These are phyloP conservation scores for Pholiota molesta DNA, from an alignment of 768 basidiomycete species.

Conservation along the genomic window DNA sequence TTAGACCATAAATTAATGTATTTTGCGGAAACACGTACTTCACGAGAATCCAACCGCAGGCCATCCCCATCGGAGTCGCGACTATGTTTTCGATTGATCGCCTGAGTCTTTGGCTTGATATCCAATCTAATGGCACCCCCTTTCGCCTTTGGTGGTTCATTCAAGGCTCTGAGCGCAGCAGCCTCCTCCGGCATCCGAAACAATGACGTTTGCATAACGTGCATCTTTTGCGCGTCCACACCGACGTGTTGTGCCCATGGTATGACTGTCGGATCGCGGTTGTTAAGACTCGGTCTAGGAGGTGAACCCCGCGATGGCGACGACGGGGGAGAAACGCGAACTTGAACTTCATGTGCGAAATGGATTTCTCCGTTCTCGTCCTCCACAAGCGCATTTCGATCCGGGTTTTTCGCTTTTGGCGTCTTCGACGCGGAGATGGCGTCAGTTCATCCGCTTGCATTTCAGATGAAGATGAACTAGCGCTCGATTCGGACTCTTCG, in stretches of 20 bases:
- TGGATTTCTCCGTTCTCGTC: conserved; percentile 56
- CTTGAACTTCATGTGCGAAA: conserved; percentile 46
- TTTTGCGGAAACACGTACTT: conserved; percentile 43
- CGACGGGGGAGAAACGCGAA: conserved; percentile 34
- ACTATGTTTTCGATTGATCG: conserved; percentile 68
- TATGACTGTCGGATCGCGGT: conserved; percentile 49
- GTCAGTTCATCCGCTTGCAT: conserved; percentile 56
- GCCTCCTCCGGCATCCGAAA: conserved; percentile 80
- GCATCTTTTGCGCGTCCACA: conserved; percentile 86
- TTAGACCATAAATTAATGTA: background rate
- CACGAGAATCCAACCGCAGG: conserved; percentile 58
- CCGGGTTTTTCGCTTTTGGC: conserved; percentile 17
- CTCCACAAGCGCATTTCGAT: conserved; percentile 52
- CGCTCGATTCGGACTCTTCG: conserved; percentile 33
- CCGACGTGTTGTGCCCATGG: conserved; percentile 77
- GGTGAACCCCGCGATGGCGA: conserved; percentile 37
- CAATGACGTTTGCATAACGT: conserved; percentile 91
- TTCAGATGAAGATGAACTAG: conserved; percentile 43
- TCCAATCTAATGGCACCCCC: conserved; percentile 30
- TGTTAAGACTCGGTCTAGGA: conserved; percentile 32
- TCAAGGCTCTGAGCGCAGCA: conserved; percentile 60
- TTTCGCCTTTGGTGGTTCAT: conserved; percentile 36
- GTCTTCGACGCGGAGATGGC: conserved; percentile 24
- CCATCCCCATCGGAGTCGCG: conserved; percentile 80
- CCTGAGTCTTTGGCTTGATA: conserved; percentile 32